Base-by-base conservation (phyloP, 1,284 basidiomycete genomes). In the Tylopilus orsonianus region DNA sequence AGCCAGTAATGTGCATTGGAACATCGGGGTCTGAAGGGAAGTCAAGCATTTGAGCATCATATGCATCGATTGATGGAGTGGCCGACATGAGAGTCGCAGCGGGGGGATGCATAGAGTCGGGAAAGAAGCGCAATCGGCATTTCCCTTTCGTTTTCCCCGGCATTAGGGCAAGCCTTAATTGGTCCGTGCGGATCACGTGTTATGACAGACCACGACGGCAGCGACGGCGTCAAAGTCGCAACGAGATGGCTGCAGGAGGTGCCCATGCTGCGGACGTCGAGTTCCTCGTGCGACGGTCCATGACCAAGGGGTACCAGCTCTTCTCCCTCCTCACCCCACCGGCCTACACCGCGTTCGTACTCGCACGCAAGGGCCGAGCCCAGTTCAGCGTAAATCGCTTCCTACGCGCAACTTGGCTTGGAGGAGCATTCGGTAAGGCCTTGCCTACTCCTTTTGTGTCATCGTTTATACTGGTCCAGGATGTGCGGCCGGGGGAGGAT, bases 21-120 rank as follows among this genome's bases (percentile, higher is more conserved):
- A 85, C 78, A 61, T 87, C 85, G 34, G 70, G 59, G 61, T 87
- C 85, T 50, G 65, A 71, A 38, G 75, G 69, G 57, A 80, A 85
- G 68, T 87, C 85, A 46, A 78, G 67, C 84, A 88, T 87, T 58
- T 75, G 82, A 19, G 83, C 72, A 68, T 87, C 84, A 64, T 72
- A 80, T 3, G 76, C 57, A 57, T 87, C 84, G 48, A 73, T 58
- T 50, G 71, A 61, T 22, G 70, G 62, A 22, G 66, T 54, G 35
- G 65, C 57, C 50, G 71, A 69, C 60, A 67, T 69, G 40, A 48
- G 44, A 4, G 47, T 33, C 39, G 41, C 45, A 37, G 42, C 38
- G 46, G 42, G 29, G 40, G 33, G 49, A 58, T 51, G 58, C 53
- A 46, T 35, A 41, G 26, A 53, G 52, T 54, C 13, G 30, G 43